A percentile compares a stretch with the other conserved stretches of the same genome.
Evolutionary conservation across 805 yeast species (phyloP).

Genomic region (Ogataea trehalophila): DNA sequence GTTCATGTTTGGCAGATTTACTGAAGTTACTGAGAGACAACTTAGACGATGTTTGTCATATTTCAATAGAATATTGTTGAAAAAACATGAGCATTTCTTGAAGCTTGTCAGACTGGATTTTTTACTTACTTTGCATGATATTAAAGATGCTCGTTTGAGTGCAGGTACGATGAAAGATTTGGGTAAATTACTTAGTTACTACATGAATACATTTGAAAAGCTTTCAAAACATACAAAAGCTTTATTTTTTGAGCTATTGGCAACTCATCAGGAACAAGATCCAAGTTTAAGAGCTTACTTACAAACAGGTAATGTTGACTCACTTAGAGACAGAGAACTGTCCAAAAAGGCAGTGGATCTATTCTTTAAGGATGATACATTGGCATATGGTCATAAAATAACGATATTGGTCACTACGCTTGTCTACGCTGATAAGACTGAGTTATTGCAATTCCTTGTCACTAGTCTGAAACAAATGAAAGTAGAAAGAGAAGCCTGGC

Average conservation of each 20-base stretch:
- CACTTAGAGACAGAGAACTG: constrained; percentile 29
- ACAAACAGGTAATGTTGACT: constrained; percentile 52
- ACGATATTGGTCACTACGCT: constrained; percentile 21
- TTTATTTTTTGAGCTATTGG: constrained; percentile 59
- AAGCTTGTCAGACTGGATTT: constrained; percentile 69
- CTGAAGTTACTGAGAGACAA: constrained; percentile 55
- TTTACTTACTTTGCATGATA: constrained; percentile 49
- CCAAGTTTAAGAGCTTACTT: constrained; percentile 46
- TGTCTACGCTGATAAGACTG: constrained; percentile 40
- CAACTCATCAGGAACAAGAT: constrained; percentile 46
- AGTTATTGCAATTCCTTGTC: constrained; percentile 40
- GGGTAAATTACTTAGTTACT: constrained; percentile 60
- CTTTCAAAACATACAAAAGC: constrained; percentile 47
- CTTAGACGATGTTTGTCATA: constrained; percentile 62
- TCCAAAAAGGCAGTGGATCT: constrained; percentile 16
- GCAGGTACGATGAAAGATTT: constrained; percentile 52
- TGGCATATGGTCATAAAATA: constrained; percentile 23
- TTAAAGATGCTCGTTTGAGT: constrained; percentile 46
- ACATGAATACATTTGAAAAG: constrained; percentile 52
- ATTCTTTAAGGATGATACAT: constrained; percentile 10
- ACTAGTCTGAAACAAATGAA: constrained; percentile 33
- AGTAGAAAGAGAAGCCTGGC: constrained; percentile 17
- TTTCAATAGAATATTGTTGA: constrained; percentile 65
- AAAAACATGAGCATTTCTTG: constrained; percentile 50
- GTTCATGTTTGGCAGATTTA: constrained; percentile 52